phyloP scores from a whole-genome alignment of 2,329 filamentous ascomycete genomes.

The Falciphora oryzae region DNA sequence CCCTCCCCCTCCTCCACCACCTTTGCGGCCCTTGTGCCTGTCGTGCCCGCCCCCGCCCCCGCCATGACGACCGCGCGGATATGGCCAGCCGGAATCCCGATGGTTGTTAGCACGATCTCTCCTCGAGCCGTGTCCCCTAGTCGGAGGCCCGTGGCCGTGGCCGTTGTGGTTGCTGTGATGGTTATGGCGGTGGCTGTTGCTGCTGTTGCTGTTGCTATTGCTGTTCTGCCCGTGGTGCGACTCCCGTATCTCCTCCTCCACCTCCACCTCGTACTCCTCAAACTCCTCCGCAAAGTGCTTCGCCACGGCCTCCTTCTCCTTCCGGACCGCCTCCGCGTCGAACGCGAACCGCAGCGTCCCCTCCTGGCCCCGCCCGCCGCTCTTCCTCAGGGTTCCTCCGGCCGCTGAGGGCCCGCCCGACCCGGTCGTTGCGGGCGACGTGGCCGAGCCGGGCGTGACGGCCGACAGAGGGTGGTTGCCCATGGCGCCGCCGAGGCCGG shows the following conservation, averaged over 20 bases:
- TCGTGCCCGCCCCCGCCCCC: conserved; percentile 7
- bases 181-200: conserved; percentile 14
- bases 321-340: conserved; percentile 66
- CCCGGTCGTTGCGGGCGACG: conserved; percentile 34
- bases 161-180: conserved; percentile 8
- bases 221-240: conserved; percentile 17
- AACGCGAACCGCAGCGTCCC: conserved; percentile 88
- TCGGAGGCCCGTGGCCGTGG: conserved; percentile 7
- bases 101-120: conserved; percentile 8
- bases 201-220: conserved; percentile 14
- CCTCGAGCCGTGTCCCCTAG: conserved; percentile 9
- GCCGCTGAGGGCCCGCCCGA: conserved; percentile 27
- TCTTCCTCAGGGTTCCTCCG: conserved; percentile 18
- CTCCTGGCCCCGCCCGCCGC: conserved; percentile 40
- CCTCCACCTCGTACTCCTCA: conserved; percentile 71
- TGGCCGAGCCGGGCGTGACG: conserved; percentile 29
- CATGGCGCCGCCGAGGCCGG: neutral
- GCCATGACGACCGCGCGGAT: conserved; percentile 7
- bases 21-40: conserved; percentile 10
- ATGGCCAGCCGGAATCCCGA: conserved; percentile 6
- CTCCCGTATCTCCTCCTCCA: conserved; percentile 55
- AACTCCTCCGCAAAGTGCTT: conserved; percentile 68
- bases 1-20: neutral
- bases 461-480: conserved; percentile 19
- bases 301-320: conserved; percentile 63